These are phyloP conservation scores for Meyerozyma athensensis DNA, from an alignment of 1,139 yeast species.

Conservation along the genomic window DNA sequence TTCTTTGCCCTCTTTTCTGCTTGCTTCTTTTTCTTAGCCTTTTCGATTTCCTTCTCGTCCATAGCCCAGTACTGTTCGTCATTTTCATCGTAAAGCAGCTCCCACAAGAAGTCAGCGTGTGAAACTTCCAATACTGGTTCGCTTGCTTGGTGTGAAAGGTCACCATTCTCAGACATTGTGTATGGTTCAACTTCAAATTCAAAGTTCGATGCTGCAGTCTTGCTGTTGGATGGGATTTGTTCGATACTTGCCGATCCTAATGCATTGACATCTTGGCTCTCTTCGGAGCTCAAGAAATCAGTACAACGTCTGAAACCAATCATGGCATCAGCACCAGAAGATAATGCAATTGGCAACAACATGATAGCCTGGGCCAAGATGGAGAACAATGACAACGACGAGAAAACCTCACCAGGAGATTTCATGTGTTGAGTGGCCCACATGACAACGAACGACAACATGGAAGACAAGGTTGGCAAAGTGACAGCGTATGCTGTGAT, in stretches of 20 bases:
- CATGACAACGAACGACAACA: slow-evolving; percentile 40
- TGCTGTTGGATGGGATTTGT: background rate
- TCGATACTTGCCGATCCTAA: background rate
- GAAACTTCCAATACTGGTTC: slow-evolving; percentile 21
- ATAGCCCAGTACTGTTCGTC: slow-evolving; percentile 21
- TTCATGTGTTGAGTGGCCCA: slow-evolving; percentile 35
- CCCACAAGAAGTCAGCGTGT: slow-evolving; percentile 35
- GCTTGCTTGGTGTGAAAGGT: slow-evolving; percentile 5
- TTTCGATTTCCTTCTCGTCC: background rate
- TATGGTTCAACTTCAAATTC: slow-evolving; percentile 11
- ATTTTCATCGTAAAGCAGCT: slow-evolving; percentile 26
- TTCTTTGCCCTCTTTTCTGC: slow-evolving; percentile 3
- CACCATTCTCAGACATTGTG: slow-evolving; percentile 7
- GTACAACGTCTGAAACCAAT: slow-evolving; percentile 47
- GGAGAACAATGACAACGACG: slow-evolving; percentile 49
- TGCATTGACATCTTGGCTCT: slow-evolving; percentile 19
- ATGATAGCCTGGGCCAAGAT: slow-evolving; percentile 49
- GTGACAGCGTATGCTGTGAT: slow-evolving; percentile 46
- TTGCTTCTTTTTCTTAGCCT: background rate
- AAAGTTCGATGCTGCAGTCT: slow-evolving; percentile 11
- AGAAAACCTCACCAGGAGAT: slow-evolving; percentile 41
- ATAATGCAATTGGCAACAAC: slow-evolving; percentile 51
- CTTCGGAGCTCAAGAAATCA: slow-evolving; percentile 34
- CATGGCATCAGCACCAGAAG: slow-evolving; percentile 51
- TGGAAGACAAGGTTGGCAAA: slow-evolving; percentile 36